Percentiles rank a stretch among this genome's conserved stretches.
Conservation (phyloP, 306 rosid genomes). For the Cucurbita pepo region DNA sequence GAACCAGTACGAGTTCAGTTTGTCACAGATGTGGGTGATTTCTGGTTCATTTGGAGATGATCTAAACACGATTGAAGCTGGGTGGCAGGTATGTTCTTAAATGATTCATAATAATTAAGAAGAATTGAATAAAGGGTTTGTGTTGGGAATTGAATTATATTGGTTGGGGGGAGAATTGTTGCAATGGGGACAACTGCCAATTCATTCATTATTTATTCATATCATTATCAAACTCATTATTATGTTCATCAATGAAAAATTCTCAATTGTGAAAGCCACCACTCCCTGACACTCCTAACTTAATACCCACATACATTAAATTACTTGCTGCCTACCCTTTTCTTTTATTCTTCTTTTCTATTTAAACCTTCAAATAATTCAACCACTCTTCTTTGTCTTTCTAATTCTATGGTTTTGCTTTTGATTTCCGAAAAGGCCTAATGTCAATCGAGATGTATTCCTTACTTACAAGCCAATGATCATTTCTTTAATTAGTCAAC, state of each 20-base stretch:
- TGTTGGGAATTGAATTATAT: background rate
- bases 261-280: constrained; percentile 15
- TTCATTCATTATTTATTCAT: background rate
- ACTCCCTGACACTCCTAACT: background rate
- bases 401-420: too few relatives aligned
- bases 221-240: background rate
- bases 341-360: background rate
- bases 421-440: too few relatives aligned
- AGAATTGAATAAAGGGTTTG: background rate
- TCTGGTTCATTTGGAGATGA: constrained; percentile 90
- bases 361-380: constrained; percentile 13
- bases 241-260: background rate
- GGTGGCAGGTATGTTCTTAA: constrained; percentile 67
- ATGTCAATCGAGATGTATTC: too few relatives aligned
- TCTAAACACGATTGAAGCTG: constrained; percentile 93
- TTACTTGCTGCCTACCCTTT: background rate
- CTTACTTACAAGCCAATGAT: too few relatives aligned
- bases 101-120: background rate
- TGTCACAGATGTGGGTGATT: constrained; percentile 94
- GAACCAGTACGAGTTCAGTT: constrained; percentile 75
- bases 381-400: background rate
- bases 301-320: background rate
- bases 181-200: background rate
- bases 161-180: background rate
- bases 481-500: too few relatives aligned